phyloP scores from a whole-genome alignment of 495 filamentous ascomycete species.

The Aspergillus haitiensis region DNA sequence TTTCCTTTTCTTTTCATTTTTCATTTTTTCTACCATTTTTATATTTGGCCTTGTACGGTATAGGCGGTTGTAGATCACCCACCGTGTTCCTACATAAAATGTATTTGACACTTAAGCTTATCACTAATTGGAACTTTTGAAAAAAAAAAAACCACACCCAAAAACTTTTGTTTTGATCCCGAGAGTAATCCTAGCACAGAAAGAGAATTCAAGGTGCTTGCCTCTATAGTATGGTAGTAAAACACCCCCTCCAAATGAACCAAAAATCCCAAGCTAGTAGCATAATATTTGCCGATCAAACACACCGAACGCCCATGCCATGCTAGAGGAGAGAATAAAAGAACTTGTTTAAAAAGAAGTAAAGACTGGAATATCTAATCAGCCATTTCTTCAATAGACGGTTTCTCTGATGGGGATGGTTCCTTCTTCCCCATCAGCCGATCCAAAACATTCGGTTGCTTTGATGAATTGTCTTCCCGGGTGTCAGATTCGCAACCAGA shows the following conservation, averaged over 20 bases:
- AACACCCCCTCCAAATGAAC: background rate
- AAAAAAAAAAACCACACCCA: background rate
- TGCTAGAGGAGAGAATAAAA: constrained; percentile 6
- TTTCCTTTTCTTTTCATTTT: constrained; percentile 14
- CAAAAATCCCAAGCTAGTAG: background rate
- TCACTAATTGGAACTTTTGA: background rate
- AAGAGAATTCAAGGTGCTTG: too few species aligned
- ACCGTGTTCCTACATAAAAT: constrained; percentile 9
- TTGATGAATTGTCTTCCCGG: constrained; percentile 10
- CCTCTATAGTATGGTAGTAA: too few species aligned
- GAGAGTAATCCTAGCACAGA: background rate
- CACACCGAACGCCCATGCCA: constrained; percentile 8
- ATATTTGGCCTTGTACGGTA: constrained; percentile 23
- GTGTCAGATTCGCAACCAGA: background rate
- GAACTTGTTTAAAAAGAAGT: background rate
- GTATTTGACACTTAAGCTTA: constrained; percentile 1
- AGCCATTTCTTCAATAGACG: constrained; percentile 45
- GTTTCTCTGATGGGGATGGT: constrained; percentile 33
- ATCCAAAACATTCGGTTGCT: constrained; percentile 41
- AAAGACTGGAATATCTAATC: constrained; percentile 21
- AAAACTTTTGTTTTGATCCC: background rate
- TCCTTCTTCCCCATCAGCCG: constrained; percentile 43
- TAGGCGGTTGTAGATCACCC: constrained; percentile 1
- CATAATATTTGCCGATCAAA: background rate
- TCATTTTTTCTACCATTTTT: constrained; percentile 14